phyloP scores from a whole-genome alignment of 441 rosid species.

The Gossypium davidsonii region DNA sequence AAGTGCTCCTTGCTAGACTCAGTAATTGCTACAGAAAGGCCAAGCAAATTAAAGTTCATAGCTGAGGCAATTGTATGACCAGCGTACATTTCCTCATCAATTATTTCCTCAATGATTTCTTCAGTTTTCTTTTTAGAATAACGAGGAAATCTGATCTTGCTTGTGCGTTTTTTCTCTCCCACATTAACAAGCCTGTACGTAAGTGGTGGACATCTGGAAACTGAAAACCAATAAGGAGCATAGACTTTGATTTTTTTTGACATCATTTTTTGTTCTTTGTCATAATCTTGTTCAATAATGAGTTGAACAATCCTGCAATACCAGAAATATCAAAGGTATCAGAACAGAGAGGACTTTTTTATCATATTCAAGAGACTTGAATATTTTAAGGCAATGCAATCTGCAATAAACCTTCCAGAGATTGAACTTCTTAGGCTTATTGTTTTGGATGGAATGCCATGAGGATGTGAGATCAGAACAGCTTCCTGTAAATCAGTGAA shows the following conservation, averaged over 20 bases:
- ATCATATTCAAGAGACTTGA: neutral
- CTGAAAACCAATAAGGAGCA: slow-evolving; percentile 88
- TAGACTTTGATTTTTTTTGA: slow-evolving; percentile 70
- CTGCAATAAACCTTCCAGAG: slow-evolving; percentile 69
- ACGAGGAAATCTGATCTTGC: slow-evolving; percentile 50
- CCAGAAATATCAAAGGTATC: slow-evolving; percentile 19
- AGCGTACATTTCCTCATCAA: slow-evolving; percentile 70
- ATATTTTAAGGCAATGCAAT: slow-evolving; percentile 3
- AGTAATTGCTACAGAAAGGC: slow-evolving; percentile 67
- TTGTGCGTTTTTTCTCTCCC: slow-evolving; percentile 41
- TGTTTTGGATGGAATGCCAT: slow-evolving; percentile 68
- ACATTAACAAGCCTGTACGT: slow-evolving; percentile 53
- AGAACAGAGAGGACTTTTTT: slow-evolving; percentile 18
- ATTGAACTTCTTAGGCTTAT: slow-evolving; percentile 73
- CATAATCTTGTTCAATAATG: slow-evolving; percentile 78
- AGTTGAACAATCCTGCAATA: slow-evolving; percentile 74
- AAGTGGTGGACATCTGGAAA: slow-evolving; percentile 85
- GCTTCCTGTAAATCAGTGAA: slow-evolving; percentile 53
- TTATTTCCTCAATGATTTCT: slow-evolving; percentile 51
- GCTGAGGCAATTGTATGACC: slow-evolving; percentile 91
- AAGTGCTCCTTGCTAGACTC: slow-evolving; percentile 43
- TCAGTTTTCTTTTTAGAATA: slow-evolving; percentile 41
- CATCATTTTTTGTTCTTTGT: slow-evolving; percentile 46
- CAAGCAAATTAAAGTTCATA: slow-evolving; percentile 66
- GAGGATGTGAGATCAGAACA: slow-evolving; percentile 83